phyloP scores from a whole-genome alignment of 202 grass and related monocot genomes.

The Carex arenaria region DNA sequence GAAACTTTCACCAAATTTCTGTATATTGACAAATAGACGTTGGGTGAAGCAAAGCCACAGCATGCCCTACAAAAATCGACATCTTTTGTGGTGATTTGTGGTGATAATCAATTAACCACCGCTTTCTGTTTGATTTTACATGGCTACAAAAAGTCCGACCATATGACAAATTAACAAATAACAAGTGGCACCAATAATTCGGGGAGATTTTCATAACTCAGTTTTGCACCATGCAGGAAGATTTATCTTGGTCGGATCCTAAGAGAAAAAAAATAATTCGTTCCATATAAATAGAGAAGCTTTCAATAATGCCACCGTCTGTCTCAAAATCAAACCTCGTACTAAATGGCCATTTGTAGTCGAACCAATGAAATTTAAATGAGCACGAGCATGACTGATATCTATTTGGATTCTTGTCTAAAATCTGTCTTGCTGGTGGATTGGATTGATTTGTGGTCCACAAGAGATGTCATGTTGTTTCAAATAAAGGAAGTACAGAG shows the following conservation, averaged over 20 bases:
- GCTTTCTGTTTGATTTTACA: neutral
- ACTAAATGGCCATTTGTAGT: neutral
- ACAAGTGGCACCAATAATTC: neutral
- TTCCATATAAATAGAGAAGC: neutral
- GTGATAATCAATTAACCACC: neutral
- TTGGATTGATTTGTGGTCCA: neutral
- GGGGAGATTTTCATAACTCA: neutral
- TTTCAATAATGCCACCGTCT: neutral
- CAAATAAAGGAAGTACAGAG: slow-evolving; percentile 13
- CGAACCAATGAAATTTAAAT: neutral
- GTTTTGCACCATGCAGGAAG: neutral
- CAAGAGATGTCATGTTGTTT: slow-evolving; percentile 1
- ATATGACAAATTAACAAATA: neutral
- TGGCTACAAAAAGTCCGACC: neutral
- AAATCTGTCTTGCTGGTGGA: neutral
- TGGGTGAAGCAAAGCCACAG: neutral
- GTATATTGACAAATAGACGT: neutral
- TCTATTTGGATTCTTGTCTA: slow-evolving; percentile 3
- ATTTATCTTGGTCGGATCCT: neutral
- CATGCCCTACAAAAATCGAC: neutral
- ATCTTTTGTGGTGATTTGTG: neutral
- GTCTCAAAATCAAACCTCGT: slow-evolving; percentile 1
- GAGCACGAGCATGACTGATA: neutral
- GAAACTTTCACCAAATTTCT: neutral
- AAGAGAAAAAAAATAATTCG: neutral